Conservation (phyloP, 345 rosid species). For the Eucalyptus regnans region DNA sequence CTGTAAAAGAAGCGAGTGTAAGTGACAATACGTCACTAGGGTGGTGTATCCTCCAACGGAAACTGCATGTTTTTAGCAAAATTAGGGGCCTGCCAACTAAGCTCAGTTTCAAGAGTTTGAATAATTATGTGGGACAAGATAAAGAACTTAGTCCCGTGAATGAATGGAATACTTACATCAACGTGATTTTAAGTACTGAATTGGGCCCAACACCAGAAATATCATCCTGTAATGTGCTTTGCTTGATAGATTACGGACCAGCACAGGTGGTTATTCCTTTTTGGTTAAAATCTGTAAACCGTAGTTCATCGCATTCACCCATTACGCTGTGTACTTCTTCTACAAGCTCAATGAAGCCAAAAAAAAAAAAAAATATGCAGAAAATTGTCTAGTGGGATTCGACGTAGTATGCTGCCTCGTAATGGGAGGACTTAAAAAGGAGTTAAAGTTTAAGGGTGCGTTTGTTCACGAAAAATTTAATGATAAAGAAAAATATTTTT, state of each 20-base stretch:
- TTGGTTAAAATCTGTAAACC: no score
- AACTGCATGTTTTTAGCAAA: background rate
- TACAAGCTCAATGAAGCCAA: background rate
- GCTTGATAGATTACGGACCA: no score
- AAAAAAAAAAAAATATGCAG: background rate
- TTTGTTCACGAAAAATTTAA: no score
- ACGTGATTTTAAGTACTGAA: background rate
- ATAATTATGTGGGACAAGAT: background rate
- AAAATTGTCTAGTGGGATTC: background rate
- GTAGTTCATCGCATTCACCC: no score
- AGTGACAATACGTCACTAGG: background rate
- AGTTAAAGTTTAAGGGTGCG: background rate
- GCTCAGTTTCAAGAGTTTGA: background rate
- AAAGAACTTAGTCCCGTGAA: background rate
- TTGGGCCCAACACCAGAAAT: background rate
- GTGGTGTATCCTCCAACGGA: background rate
- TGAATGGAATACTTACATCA: background rate
- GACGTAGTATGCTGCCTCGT: background rate
- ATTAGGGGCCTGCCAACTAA: background rate
- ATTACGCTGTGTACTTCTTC: background rate
- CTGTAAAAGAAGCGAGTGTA: background rate
- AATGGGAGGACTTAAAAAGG: background rate
- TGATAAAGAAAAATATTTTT: no score
- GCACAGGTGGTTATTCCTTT: no score
- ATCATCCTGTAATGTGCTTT: background rate